Evolutionary conservation across 371 early-diverging fungal genomes (phyloP).

Genomic region (Mortierella sp.): DNA sequence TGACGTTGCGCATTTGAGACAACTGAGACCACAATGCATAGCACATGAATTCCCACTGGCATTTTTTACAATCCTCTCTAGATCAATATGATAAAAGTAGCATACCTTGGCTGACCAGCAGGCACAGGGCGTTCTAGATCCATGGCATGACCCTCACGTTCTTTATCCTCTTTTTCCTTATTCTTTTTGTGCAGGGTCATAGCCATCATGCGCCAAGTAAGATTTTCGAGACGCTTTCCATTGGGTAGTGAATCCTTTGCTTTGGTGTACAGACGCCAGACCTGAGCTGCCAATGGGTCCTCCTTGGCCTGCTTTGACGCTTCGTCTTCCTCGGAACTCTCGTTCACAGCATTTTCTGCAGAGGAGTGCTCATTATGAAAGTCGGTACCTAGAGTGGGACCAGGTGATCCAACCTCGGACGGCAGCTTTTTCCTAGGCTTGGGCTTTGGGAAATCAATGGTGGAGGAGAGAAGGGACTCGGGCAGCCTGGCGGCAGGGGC

Average conservation of each 20-base stretch:
- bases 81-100: too few species aligned
- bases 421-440: conserved; percentile 53
- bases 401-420: conserved; percentile 52
- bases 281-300: conserved; percentile 70
- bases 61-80: too few species aligned
- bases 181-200: conserved; percentile 67
- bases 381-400: conserved; percentile 24
- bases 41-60: neutral
- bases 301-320: conserved; percentile 57
- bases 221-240: conserved; percentile 74
- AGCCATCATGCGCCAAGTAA: conserved; percentile 82
- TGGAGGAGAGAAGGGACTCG: conserved; percentile 53
- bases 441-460: conserved; percentile 55
- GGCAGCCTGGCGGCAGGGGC: conserved; percentile 34
- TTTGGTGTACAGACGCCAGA: conserved; percentile 80
- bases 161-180: conserved; percentile 54
- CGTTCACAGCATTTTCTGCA: conserved; percentile 22
- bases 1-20: conserved; percentile 2
- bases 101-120: conserved; percentile 50
- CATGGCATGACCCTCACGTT: conserved; percentile 40
- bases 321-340: conserved; percentile 63
- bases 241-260: conserved; percentile 77
- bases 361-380: conserved; percentile 15
- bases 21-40: neutral
- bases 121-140: conserved; percentile 37